Evolutionary conservation across 495 filamentous ascomycete species (phyloP).

Genomic region (Aspergillus asperescens): DNA sequence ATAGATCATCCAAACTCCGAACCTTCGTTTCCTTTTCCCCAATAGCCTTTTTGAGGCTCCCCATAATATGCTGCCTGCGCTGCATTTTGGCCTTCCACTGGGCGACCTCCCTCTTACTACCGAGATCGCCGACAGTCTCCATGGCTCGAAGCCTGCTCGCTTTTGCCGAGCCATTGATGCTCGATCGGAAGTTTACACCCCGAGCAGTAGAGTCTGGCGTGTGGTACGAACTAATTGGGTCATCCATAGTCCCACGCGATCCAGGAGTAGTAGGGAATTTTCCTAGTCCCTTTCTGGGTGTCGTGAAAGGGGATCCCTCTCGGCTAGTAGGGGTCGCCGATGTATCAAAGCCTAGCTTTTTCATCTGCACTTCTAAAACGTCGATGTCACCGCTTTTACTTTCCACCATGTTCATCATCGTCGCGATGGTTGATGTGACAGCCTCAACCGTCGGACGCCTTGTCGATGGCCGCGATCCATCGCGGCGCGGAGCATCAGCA

Average conservation of each 20-base stretch:
- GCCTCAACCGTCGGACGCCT: conserved; percentile 83
- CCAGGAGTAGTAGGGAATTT: conserved; percentile 39
- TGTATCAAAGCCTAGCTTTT: conserved; percentile 56
- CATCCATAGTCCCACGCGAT: conserved; percentile 37
- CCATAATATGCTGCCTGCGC: conserved; percentile 51
- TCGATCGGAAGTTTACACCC: conserved; percentile 38
- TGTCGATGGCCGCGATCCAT: conserved; percentile 23
- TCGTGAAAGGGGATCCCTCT: conserved; percentile 58
- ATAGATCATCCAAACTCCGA: conserved; percentile 34
- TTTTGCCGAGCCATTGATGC: conserved; percentile 44
- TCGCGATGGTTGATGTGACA: conserved; percentile 81
- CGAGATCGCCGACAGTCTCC: conserved; percentile 30
- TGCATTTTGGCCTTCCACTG: conserved; percentile 53
- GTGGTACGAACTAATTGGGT: conserved; percentile 43
- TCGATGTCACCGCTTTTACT: conserved; percentile 83
- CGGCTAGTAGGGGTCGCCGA: conserved; percentile 43
- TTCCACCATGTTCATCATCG: conserved; percentile 89
- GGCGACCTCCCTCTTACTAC: conserved; percentile 51
- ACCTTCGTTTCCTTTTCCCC: conserved; percentile 35
- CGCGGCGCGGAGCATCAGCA: conserved; percentile 42
- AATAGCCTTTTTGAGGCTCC: conserved; percentile 36
- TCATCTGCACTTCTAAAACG: conserved; percentile 79
- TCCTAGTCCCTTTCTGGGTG: conserved; percentile 43
- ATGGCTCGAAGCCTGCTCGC: conserved; percentile 40
- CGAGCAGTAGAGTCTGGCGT: conserved; percentile 50